Percentiles rank a stretch among this genome's conserved stretches.
phyloP scores from a whole-genome alignment of 2,329 filamentous ascomycete species.

The Lachnellula occidentalis region DNA sequence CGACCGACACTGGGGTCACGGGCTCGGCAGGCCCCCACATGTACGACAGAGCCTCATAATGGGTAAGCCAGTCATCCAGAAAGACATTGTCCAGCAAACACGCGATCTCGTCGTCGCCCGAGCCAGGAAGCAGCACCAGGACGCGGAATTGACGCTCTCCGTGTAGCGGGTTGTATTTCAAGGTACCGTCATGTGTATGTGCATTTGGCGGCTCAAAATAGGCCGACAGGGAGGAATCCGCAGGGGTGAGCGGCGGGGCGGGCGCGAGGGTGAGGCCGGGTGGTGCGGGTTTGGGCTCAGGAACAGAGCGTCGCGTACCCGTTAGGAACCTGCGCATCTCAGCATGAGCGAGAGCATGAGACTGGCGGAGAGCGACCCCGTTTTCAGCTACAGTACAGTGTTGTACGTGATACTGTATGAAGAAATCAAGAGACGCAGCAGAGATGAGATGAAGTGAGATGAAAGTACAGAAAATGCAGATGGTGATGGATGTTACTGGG shows the following conservation, averaged over 20 bases:
- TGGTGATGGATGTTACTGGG: neutral
- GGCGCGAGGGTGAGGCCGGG: neutral
- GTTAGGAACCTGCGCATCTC: neutral
- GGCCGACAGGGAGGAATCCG: neutral
- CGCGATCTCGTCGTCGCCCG: neutral
- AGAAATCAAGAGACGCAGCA: neutral
- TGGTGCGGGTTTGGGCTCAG: neutral
- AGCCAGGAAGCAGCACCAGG: neutral
- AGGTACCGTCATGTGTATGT: neutral
- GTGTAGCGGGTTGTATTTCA: neutral
- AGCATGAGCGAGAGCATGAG: neutral
- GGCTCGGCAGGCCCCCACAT: neutral
- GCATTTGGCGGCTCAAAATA: neutral
- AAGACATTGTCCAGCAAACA: neutral
- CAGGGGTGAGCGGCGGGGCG: neutral
- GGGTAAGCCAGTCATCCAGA: neutral
- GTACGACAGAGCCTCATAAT: neutral
- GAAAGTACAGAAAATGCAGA: neutral
- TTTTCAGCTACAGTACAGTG: too few species aligned
- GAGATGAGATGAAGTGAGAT: neutral
- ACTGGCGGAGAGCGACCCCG: too few species aligned
- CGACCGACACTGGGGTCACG: neutral
- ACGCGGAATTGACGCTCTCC: neutral
- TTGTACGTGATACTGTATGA: too few species aligned
- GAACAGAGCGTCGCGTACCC: neutral